phyloP scores from a whole-genome alignment of 2,329 filamentous ascomycete genomes.

The Exophiala aquamarina region DNA sequence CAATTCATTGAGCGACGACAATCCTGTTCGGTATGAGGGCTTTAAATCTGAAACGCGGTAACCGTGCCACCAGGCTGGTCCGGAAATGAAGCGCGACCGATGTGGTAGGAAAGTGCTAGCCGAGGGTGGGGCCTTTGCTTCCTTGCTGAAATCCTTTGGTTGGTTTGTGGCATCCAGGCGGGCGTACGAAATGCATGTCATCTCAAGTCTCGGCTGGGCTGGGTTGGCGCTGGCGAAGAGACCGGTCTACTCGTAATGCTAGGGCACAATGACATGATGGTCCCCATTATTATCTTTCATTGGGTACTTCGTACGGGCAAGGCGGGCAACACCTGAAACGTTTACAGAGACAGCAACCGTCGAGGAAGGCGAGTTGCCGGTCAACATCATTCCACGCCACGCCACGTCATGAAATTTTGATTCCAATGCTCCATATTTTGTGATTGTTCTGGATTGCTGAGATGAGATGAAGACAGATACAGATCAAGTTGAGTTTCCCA shows the following conservation, averaged over 20 bases:
- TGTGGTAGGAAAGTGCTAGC: conserved; percentile 3
- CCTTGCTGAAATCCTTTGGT: conserved; percentile 5
- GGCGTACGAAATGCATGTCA: not conserved
- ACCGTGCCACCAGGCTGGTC: conserved; percentile 10
- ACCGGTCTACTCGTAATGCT: not conserved
- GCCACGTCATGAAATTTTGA: conserved; percentile 7
- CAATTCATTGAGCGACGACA: conserved; percentile 24
- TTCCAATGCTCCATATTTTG: conserved; percentile 3
- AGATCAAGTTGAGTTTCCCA: conserved; percentile 8
- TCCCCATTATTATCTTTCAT: not conserved
- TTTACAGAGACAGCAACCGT: not conserved
- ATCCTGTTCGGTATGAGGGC: conserved; percentile 23
- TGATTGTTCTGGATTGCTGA: not conserved
- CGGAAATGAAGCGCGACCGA: conserved; percentile 22
- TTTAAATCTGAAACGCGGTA: conserved; percentile 25
- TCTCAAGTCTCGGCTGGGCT: not conserved
- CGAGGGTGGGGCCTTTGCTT: conserved; percentile 2
- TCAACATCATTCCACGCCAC: conserved; percentile 3
- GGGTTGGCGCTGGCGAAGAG: not conserved
- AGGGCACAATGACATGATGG: not conserved
- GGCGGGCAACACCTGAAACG: not conserved
- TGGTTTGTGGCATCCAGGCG: not conserved
- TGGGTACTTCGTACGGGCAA: not conserved
- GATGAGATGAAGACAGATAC: not conserved
- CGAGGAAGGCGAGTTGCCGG: conserved; percentile 5